Evolutionary conservation across 108 stramenopile genomes (phyloP).

Genomic region (Nannochloropsis gaditana): DNA sequence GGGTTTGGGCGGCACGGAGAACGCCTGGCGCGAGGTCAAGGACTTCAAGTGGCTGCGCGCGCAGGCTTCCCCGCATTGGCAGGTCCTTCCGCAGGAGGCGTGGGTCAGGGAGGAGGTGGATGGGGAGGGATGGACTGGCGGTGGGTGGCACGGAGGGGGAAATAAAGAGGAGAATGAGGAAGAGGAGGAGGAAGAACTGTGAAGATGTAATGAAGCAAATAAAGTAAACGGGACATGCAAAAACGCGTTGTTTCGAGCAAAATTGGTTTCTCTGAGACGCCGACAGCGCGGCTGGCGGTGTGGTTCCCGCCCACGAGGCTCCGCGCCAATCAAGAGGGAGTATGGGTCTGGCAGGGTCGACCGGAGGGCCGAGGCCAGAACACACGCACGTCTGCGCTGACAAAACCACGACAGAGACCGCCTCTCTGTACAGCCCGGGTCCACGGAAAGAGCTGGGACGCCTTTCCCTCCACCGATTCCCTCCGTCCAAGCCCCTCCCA

Average conservation of each 20-base stretch:
- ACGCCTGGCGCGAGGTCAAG: conserved; percentile 52
- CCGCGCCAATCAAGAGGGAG: no score
- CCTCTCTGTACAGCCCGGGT: no score
- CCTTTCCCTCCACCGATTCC: background rate
- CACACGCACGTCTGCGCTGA: no score
- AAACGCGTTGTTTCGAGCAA: no score
- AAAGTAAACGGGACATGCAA: background rate
- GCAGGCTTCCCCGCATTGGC: conserved; percentile 53
- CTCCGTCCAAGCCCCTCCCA: background rate
- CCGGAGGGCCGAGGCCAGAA: no score
- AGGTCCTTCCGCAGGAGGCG: conserved; percentile 37
- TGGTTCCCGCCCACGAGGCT: no score
- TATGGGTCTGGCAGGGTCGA: no score
- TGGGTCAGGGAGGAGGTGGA: conserved; percentile 27
- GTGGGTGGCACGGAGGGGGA: background rate
- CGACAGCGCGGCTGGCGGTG: no score
- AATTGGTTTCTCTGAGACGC: no score
- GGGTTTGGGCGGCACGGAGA: conserved; percentile 19
- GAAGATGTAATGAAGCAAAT: background rate
- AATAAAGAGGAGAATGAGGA: background rate
- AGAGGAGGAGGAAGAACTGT: background rate
- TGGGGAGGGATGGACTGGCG: background rate
- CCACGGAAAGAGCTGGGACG: no score
- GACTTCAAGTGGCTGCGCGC: conserved; percentile 56
- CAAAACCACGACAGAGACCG: no score